These are phyloP conservation scores for Eimeria maxima DNA, from an alignment of 169 alveolate species.

Conservation along the genomic window DNA sequence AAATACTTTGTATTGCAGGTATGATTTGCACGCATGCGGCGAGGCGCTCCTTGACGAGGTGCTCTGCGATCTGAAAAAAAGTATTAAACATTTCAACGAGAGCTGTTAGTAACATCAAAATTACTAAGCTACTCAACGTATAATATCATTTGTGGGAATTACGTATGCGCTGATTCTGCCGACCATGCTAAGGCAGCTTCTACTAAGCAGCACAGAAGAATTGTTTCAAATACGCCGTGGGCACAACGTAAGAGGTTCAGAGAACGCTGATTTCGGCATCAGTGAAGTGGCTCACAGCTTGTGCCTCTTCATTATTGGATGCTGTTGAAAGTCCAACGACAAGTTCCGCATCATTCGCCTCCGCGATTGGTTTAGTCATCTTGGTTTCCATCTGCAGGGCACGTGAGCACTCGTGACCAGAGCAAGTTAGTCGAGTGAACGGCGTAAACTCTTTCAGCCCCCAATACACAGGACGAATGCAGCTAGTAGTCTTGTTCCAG, in stretches of 20 bases:
- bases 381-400: slow-evolving; percentile 54
- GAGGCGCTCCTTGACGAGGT: slow-evolving; percentile 57
- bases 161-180: neutral
- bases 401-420: slow-evolving; percentile 58
- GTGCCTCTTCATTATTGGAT: slow-evolving; percentile 64
- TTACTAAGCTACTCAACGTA: no score
- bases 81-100: neutral
- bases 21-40: slow-evolving; percentile 84
- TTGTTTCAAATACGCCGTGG: neutral
- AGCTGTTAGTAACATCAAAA: neutral
- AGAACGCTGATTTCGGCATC: neutral
- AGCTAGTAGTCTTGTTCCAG: neutral
- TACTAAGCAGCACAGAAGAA: neutral
- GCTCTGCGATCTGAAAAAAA: slow-evolving; percentile 75
- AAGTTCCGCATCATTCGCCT: slow-evolving; percentile 14
- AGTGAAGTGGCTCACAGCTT: slow-evolving; percentile 8
- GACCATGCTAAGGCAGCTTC: neutral
- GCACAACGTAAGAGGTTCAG: neutral
- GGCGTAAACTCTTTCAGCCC: neutral
- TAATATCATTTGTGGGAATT: neutral
- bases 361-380: slow-evolving; percentile 7
- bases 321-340: slow-evolving; percentile 63
- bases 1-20: slow-evolving; percentile 79
- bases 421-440: neutral
- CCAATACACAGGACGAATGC: neutral